Evolutionary conservation across 1,284 basidiomycete genomes (phyloP).

Genomic region (Microbotryum scabiosae): DNA sequence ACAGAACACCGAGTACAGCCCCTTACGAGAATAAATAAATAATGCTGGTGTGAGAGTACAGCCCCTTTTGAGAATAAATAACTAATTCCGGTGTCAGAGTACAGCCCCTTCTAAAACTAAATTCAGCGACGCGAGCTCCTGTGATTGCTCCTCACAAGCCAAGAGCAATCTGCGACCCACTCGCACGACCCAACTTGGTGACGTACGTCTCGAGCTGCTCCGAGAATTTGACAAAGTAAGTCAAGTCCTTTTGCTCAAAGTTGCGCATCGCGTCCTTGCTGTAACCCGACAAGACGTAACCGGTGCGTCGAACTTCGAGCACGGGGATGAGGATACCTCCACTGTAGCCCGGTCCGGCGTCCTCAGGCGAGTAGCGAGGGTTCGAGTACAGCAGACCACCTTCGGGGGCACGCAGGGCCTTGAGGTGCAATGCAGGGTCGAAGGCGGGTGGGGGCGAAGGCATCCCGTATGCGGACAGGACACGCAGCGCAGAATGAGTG

Average conservation of each 20-base stretch:
- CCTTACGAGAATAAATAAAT: no score
- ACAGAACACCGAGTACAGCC: no score
- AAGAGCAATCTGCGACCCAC: no score
- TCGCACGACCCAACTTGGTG: conserved; percentile 3
- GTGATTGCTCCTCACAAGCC: no score
- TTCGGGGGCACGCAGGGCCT: conserved; percentile 32
- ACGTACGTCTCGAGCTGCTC: conserved; percentile 26
- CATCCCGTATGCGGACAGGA: conserved; percentile 32
- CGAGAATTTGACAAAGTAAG: conserved; percentile 31
- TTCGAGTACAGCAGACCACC: conserved; percentile 36
- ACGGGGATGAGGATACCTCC: conserved; percentile 34
- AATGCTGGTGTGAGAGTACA: no score
- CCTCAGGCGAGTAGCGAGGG: conserved; percentile 14
- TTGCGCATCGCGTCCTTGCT: conserved; percentile 24
- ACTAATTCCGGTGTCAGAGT: no score
- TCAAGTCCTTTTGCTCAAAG: conserved; percentile 30
- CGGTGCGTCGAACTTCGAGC: conserved; percentile 25
- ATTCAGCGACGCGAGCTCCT: no score
- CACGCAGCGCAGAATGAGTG: neutral
- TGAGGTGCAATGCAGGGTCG: conserved; percentile 34
- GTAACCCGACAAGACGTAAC: conserved; percentile 34
- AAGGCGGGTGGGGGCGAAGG: conserved; percentile 31
- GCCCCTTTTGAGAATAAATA: no score
- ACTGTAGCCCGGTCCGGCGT: conserved; percentile 5
- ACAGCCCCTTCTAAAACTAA: no score